Evolutionary conservation across 75 land plant species (phyloP), one percentile per base, ranked within the genome.

Genomic region (Isoetes taiwanensis): DNA sequence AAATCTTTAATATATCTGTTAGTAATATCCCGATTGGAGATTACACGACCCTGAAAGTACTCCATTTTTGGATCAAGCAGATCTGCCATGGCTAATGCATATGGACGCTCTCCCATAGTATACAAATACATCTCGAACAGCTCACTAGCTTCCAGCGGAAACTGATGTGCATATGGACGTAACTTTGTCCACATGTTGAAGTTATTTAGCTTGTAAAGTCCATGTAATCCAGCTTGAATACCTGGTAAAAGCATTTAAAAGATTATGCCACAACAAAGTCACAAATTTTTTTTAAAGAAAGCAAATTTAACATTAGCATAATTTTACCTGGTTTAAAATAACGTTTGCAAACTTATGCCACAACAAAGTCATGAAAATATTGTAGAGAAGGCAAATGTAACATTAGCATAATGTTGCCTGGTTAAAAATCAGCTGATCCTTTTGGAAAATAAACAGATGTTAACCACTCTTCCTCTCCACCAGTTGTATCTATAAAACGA

Each of bases 41-140:
- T 94, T 1, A 94, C 77, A 57, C 80, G 77, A 32, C 76, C 72
- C 21, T 68, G 56, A 62, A 94, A 94, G 38, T 75, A 78, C n/a
- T 63, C 69, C 37, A 62, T 72, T 0, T 26, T 64, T 20, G 99
- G 99, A 46, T 94, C 99, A 53, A 94, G 77, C n/a, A 89, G 70
- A 20, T 76, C 78, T 27, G 82, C 96, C 76, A 89, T 89, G 64
- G 77, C 75, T 52, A 73, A 29, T 0, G 99, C 99, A 76, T 94
- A 94, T 2, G 64, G 50, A 10, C 78, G 72, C 54, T 88, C 96
- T 25, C 80, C 99, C 98, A 94, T 94, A 19, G 99, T 94, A 53
- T 94, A 94, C 1, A 94, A 69, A 56, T 84, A 82, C 96, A 94
- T 72, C 62, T 94, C 96, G 58, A 70, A 94, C 83, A 94, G 43